Evolutionary conservation across 2,329 filamentous ascomycete species (phyloP), one percentile per base, ranked within the genome.

Genomic region (Diaporthe helianthi): DNA sequence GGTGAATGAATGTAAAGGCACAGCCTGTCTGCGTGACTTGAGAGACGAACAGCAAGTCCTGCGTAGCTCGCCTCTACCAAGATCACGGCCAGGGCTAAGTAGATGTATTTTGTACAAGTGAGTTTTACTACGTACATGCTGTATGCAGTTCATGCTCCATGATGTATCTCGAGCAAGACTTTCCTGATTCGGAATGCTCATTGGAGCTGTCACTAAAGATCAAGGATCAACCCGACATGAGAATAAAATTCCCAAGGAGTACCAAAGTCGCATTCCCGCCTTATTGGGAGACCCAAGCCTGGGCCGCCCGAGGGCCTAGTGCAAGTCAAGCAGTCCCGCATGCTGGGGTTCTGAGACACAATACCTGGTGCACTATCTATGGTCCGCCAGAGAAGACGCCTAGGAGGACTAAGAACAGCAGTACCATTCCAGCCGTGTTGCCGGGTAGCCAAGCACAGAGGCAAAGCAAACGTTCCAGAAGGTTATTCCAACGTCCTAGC

Each of bases 401-500:
- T 31, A 26, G 8, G 4, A 17, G 2, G 24, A 31, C n/a, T 63
- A 63, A 63, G 29, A 19, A 24, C 29, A 24, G n/a, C n/a, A 29
- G 41, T 63, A 63, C n/a, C n/a, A 19, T 49, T n/a, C 26, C n/a
- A 12, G 58, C 36, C 29, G 26, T 46, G 29, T 17, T 8, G 41
- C 22, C 41, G 55, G 36, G 24, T 19, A 26, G 54, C 15, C 55
- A 15, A n/a, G n/a, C n/a, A n/a, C n/a, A 26, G 33, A 26, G 29
- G 26, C 33, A 15, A 61, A 47, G 41, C 41, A 63, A 49, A 19
- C 44, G 44, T 33, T 26, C 8, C 29, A 26, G 36, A 49, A 63
- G 41, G 58, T 63, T 63, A 63, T 63, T 36, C 58, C 44, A 49
- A 63, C 58, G 44, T 63, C 58, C 29, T 22, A 17, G 26, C 24